Evolutionary conservation across 139 green algal genomes (phyloP), one percentile per base, ranked within the genome.

Genomic region (Tetraselmis striata): DNA sequence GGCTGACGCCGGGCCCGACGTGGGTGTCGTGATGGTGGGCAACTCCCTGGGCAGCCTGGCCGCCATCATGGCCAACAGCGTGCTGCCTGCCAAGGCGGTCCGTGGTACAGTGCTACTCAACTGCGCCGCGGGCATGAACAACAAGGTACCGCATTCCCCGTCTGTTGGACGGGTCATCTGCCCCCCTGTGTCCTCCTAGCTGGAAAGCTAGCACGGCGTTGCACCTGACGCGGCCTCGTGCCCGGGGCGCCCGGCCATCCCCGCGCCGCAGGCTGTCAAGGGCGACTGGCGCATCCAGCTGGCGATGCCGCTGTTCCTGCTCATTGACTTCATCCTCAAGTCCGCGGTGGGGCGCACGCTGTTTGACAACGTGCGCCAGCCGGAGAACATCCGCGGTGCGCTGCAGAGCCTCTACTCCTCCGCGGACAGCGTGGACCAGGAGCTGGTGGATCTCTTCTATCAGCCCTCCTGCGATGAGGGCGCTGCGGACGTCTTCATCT

Each of bases 321-420:
- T 97, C 28, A 94, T 99, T 28, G 95, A 99, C 88, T 89, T 92
- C n/a, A 84, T 98, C 83, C 92, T 99, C 1, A 87, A 84, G 26
- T 86, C 83, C 0, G 79, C 80, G 0, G 28, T 98, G 1, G 94
- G 93, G 1, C 31, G 82, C 23, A 82, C 32, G 29, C 81, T 97
- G 1, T 97, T 97, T 59, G 76, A 97, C 80, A 84, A 79, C n/a
- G 90, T 94, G 78, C 59, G 87, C 26, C 84, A 58, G 0, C 79
- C 75, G 23, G 86, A 95, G 25, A 96, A 93, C 87, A 85, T 96
- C n/a, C 77, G 81, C 0, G 80, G 83, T 23, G 78, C 89, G 23
- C 79, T 96, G 78, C 59, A 82, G n/a, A 79, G 76, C 25, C 90
- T 98, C 45, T 98, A 98, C 84, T 30, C 79, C 59, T 90, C 97